These are phyloP conservation scores for Candida xiaguanensis DNA, from an alignment of 805 yeast genomes.

Conservation along the genomic window DNA sequence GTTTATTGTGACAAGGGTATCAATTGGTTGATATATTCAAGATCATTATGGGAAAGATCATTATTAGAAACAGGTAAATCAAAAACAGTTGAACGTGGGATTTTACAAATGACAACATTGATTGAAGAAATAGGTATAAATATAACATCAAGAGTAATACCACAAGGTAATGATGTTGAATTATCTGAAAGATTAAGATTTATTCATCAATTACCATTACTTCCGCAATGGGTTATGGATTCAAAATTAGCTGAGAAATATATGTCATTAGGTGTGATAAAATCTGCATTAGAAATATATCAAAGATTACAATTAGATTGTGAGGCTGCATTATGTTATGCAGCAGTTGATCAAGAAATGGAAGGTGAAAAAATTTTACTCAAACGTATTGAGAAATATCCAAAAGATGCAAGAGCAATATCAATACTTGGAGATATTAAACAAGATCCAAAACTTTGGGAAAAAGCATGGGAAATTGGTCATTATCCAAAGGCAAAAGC, in stretches of 20 bases:
- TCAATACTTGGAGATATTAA: conserved; percentile 83
- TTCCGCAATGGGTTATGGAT: conserved; percentile 87
- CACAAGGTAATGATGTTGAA: conserved; percentile 46
- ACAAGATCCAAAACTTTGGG: conserved; percentile 75
- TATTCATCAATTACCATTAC: conserved; percentile 68
- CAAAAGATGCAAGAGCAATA: conserved; percentile 78
- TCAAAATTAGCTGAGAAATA: conserved; percentile 78
- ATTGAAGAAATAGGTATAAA: conserved; percentile 83
- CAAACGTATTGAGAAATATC: conserved; percentile 50
- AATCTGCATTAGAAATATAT: conserved; percentile 86
- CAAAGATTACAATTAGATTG: conserved; percentile 70
- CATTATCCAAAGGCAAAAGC: conserved; percentile 82
- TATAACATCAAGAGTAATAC: conserved; percentile 50
- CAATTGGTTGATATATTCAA: conserved; percentile 75
- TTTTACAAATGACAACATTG: conserved; percentile 85
- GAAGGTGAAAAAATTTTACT: conserved; percentile 61
- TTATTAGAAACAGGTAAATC: conserved; percentile 74
- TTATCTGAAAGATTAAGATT: conserved; percentile 52
- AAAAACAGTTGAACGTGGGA: conserved; percentile 89
- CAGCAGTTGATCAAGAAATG: conserved; percentile 71
- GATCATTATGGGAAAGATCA: conserved; percentile 89
- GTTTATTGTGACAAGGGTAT: conserved; percentile 46
- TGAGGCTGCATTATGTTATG: conserved; percentile 88
- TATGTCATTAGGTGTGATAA: conserved; percentile 78
- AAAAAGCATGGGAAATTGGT: conserved; percentile 82